Conservation (phyloP, 2,329 filamentous ascomycete species). For the Fusarium sp. region DNA sequence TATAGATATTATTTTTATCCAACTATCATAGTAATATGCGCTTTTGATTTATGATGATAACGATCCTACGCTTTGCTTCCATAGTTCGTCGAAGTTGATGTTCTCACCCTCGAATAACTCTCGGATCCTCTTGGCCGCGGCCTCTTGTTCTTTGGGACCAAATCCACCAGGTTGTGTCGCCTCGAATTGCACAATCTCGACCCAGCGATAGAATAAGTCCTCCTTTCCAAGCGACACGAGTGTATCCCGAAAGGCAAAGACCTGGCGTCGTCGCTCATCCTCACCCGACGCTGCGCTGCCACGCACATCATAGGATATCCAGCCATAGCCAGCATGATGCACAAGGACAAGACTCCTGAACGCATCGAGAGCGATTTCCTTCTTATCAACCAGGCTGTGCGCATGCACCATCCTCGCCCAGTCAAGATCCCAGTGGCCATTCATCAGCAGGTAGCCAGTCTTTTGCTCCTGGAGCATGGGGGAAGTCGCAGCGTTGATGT, state of each 20-base stretch:
- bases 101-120: conserved; percentile 77
- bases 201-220: conserved; percentile 89
- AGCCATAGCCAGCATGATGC: conserved; percentile 72
- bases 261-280: conserved; percentile 74
- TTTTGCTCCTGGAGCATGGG: conserved; percentile 74
- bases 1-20: not conserved
- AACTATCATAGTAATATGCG: not conserved
- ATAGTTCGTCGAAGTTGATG: conserved; percentile 84
- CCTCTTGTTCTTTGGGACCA: conserved; percentile 75
- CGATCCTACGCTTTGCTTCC: conserved; percentile 63
- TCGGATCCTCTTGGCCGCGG: conserved; percentile 77
- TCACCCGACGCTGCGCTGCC: conserved; percentile 62
- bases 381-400: conserved; percentile 72
- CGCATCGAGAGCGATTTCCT: conserved; percentile 67
- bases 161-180: conserved; percentile 82
- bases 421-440: conserved; percentile 86
- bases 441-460: conserved; percentile 88
- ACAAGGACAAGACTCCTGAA: conserved; percentile 77
- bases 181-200: conserved; percentile 91
- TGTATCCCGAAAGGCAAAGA: conserved; percentile 81
- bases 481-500: conserved; percentile 74
- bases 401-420: conserved; percentile 82
- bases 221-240: conserved; percentile 83
- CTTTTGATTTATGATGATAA: not conserved
- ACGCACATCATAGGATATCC: conserved; percentile 69